Evolutionary conservation across 208 protist genomes (phyloP).

Genomic region (Acanthamoeba lenticulata): DNA sequence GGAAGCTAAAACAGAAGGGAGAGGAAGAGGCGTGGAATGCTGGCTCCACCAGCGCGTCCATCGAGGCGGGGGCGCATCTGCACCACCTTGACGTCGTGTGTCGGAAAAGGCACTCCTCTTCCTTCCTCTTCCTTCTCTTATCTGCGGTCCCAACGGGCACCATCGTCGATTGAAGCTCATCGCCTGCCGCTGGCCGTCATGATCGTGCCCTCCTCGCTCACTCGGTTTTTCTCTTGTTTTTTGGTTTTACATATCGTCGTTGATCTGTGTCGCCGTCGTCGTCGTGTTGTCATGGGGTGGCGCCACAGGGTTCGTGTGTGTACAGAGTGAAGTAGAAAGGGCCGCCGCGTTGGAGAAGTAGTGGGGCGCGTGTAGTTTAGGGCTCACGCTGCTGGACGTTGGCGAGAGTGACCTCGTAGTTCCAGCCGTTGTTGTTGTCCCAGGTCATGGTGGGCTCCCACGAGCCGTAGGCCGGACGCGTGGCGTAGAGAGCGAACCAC

Average conservation of each 20-base stretch:
- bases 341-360: too few relatives aligned
- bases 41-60: background rate
- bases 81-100: background rate
- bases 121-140: background rate
- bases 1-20: too few relatives aligned
- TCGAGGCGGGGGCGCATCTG: background rate
- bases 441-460: conserved; percentile 22
- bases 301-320: background rate
- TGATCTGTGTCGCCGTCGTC: too few relatives aligned
- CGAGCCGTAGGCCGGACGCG: background rate
- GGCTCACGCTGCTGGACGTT: background rate
- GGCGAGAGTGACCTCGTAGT: conserved; percentile 47
- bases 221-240: too few relatives aligned
- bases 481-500: conserved; percentile 52
- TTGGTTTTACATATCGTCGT: too few relatives aligned
- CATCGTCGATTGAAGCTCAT: too few relatives aligned
- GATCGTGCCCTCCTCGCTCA: too few relatives aligned
- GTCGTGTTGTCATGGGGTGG: background rate
- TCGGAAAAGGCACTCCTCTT: background rate
- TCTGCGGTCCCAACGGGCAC: too few relatives aligned
- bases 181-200: background rate
- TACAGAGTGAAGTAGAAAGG: background rate
- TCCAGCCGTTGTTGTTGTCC: conserved; percentile 64
- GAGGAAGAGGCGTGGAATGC: background rate
- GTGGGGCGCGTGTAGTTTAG: background rate